Conservation (phyloP, 1,284 basidiomycete species). For the Puccinia novopanici region DNA sequence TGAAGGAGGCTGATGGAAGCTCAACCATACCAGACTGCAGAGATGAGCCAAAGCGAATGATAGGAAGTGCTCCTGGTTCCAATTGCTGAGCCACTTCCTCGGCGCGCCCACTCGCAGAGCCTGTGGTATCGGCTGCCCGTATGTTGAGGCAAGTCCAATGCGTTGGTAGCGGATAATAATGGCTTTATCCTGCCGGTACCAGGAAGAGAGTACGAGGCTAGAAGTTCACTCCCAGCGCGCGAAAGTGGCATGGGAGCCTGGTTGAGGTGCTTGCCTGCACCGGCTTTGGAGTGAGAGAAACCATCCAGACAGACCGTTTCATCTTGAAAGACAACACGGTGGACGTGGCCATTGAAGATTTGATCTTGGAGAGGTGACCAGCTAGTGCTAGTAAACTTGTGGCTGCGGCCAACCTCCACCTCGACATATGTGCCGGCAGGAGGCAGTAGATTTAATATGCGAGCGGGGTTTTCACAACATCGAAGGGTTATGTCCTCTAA, state of each 20-base stretch:
- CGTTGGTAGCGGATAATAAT: neutral
- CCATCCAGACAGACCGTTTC: slow-evolving; percentile 91
- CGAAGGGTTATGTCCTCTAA: slow-evolving; percentile 79
- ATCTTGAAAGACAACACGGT: slow-evolving; percentile 89
- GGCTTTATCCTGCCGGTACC: slow-evolving; percentile 52
- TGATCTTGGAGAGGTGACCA: slow-evolving; percentile 84
- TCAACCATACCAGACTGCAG: too few relatives aligned
- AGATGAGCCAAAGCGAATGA: slow-evolving; percentile 17
- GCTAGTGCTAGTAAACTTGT: slow-evolving; percentile 65
- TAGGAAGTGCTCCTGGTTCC: slow-evolving; percentile 20
- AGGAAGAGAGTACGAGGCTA: neutral
- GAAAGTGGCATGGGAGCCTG: slow-evolving; percentile 3
- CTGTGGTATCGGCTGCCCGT: slow-evolving; percentile 55
- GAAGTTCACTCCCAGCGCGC: slow-evolving; percentile 16
- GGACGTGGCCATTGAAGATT: slow-evolving; percentile 69
- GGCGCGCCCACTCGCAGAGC: slow-evolving; percentile 20
- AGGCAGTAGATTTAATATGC: slow-evolving; percentile 87
- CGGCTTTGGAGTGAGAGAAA: slow-evolving; percentile 71
- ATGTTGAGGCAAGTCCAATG: slow-evolving; percentile 53
- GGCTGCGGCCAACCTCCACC: slow-evolving; percentile 79
- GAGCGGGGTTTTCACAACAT: slow-evolving; percentile 85
- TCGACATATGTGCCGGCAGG: slow-evolving; percentile 76
- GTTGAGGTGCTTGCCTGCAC: slow-evolving; percentile 68
- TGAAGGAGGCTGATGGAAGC: too few relatives aligned
- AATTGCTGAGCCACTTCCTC: slow-evolving; percentile 5